These are phyloP conservation scores for Bremia lactucae DNA, from an alignment of 352 stramenopile genomes.

Conservation along the genomic window DNA sequence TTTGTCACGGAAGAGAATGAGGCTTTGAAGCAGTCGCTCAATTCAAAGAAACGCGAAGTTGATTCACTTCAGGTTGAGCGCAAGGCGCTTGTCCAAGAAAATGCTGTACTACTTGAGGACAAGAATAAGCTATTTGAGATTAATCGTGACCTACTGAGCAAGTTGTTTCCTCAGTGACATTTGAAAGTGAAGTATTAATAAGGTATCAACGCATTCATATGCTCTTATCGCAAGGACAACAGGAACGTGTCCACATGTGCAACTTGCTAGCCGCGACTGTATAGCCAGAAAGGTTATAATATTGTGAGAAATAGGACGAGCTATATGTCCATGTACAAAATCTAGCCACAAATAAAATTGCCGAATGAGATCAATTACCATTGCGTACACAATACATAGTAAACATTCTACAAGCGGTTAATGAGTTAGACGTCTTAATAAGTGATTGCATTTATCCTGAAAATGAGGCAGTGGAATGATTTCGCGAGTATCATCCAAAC, in stretches of 20 bases:
- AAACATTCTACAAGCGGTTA: neutral
- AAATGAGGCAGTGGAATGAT: conserved; percentile 95
- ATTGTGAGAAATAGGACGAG: no score
- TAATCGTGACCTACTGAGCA: conserved; percentile 54
- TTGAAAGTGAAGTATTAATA: neutral
- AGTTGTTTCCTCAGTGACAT: conserved; percentile 54
- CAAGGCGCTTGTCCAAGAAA: conserved; percentile 61
- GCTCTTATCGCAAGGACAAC: conserved; percentile 13
- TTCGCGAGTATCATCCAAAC: conserved; percentile 98
- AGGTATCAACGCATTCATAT: neutral
- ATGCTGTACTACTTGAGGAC: conserved; percentile 50
- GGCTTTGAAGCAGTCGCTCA: conserved; percentile 31
- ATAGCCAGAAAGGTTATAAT: no score
- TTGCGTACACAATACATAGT: conserved; percentile 13
- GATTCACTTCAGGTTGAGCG: conserved; percentile 37
- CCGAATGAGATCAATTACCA: conserved; percentile 16
- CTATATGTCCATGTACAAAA: conserved; percentile 31
- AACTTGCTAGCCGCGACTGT: no score
- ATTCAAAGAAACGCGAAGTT: conserved; percentile 45
- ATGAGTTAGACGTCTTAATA: neutral
- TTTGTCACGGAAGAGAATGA: conserved; percentile 57
- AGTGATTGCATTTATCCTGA: conserved; percentile 87
- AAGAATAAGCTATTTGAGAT: conserved; percentile 78
- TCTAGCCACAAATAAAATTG: conserved; percentile 16
- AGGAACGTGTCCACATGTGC: conserved; percentile 11